A percentile compares a stretch with the other conserved stretches of the same genome.
These are phyloP conservation scores for Penicillium crystallinum DNA, from an alignment of 495 filamentous ascomycete species.

Conservation along the genomic window DNA sequence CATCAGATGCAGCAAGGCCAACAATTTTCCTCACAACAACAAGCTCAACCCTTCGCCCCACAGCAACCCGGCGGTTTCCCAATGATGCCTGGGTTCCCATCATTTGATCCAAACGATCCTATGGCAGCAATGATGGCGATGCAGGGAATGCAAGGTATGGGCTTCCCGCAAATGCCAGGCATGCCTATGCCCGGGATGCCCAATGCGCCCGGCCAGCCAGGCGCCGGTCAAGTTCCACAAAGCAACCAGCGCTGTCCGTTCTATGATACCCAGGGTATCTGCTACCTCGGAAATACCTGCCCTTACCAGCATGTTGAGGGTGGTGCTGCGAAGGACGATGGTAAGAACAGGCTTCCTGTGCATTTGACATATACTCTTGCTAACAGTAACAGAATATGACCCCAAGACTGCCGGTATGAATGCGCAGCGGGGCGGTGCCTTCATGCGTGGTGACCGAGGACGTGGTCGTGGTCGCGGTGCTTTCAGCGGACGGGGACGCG, in stretches of 20 bases:
- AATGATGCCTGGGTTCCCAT: conserved; percentile 47
- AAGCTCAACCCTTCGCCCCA: conserved; percentile 23
- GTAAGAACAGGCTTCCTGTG: conserved; percentile 28
- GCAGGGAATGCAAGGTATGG: conserved; percentile 68
- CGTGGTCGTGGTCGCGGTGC: conserved; percentile 47
- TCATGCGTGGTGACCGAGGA: conserved; percentile 38
- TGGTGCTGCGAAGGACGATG: conserved; percentile 46
- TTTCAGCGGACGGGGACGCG: conserved; percentile 45
- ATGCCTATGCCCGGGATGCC: conserved; percentile 46
- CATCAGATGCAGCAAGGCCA: conserved; percentile 12
- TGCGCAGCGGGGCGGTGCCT: conserved; percentile 19
- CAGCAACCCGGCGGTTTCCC: conserved; percentile 38
- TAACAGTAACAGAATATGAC: conserved; percentile 67
- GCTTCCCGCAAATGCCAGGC: conserved; percentile 53
- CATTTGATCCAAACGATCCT: conserved; percentile 59
- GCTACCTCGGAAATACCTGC: conserved; percentile 70
- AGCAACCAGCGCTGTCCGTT: conserved; percentile 67
- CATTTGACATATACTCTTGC: conserved; percentile 5
- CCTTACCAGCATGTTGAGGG: conserved; percentile 76
- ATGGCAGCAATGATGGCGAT: conserved; percentile 67
- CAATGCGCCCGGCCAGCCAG: conserved; percentile 24
- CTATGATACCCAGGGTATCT: conserved; percentile 86
- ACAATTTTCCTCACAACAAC: neutral
- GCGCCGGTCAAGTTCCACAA: conserved; percentile 25
- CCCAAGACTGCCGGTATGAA: conserved; percentile 60